These are phyloP conservation scores for Kluyveromyces sp. DNA, from an alignment of 1,139 yeast species.

Conservation along the genomic window DNA sequence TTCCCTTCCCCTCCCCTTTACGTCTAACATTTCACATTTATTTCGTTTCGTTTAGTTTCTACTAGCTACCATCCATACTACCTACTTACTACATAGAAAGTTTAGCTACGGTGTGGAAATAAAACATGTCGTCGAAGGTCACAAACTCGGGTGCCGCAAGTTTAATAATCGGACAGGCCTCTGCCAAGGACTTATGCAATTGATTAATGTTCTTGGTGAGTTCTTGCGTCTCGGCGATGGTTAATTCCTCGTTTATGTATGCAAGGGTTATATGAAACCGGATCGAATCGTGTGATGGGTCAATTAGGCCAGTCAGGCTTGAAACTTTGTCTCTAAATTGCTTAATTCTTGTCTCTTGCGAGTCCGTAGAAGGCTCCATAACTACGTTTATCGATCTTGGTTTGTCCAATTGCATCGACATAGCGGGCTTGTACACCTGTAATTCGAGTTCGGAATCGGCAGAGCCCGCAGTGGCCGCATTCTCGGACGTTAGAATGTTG, in stretches of 20 bases:
- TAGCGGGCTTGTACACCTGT: not conserved
- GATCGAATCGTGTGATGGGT: constrained; percentile 2
- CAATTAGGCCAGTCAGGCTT: not conserved
- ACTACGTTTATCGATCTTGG: constrained; percentile 4
- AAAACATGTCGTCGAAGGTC: constrained; percentile 4
- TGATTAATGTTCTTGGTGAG: not conserved
- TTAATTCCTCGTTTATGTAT: constrained; percentile 1
- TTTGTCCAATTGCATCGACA: not conserved
- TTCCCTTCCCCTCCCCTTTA: too few relatives aligned
- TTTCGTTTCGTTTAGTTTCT: too few relatives aligned
- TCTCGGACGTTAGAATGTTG: not conserved
- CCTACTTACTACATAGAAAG: not conserved
- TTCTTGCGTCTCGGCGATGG: not conserved
- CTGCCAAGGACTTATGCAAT: not conserved
- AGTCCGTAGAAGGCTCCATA: not conserved
- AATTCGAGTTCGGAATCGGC: not conserved
- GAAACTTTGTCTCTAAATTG: not conserved
- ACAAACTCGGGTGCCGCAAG: constrained; percentile 1
- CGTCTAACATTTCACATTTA: too few relatives aligned
- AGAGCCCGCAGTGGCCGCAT: not conserved
- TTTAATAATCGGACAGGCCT: not conserved
- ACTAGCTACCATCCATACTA: too few relatives aligned
- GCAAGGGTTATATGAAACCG: constrained; percentile 3
- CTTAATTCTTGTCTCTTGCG: not conserved
- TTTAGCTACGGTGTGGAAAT: not conserved